Evolutionary conservation across 306 rosid genomes (phyloP).

Genomic region (Citrullus amarus): DNA sequence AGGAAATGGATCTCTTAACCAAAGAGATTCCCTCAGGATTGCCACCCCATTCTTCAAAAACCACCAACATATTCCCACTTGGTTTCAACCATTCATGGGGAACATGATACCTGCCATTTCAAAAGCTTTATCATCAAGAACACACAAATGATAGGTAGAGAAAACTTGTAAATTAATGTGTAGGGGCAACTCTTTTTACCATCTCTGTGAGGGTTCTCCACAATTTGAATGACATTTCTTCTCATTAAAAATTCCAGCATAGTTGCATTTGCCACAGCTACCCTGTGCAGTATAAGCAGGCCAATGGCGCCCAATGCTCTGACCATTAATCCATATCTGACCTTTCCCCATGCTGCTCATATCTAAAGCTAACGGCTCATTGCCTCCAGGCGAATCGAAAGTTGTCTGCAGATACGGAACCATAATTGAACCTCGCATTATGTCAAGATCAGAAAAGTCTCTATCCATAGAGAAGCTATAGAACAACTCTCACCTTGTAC

Average conservation of each 20-base stretch:
- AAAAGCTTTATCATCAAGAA: neutral
- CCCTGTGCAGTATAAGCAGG: constrained; percentile 56
- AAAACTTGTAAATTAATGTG: neutral
- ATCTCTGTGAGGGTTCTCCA: constrained; percentile 84
- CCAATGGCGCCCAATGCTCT: constrained; percentile 84
- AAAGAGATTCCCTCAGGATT: constrained; percentile 54
- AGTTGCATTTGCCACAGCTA: constrained; percentile 44
- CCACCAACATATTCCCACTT: constrained; percentile 48
- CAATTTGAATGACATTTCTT: constrained; percentile 54
- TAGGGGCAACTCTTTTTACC: constrained; percentile 31
- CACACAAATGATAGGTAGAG: neutral
- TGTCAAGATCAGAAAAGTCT: neutral
- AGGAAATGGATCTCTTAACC: constrained; percentile 46
- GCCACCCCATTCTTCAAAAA: constrained; percentile 90
- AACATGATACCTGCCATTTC: constrained; percentile 67
- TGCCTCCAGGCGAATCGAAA: constrained; percentile 53
- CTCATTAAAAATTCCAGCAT: constrained; percentile 61
- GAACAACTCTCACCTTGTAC: constrained; percentile 60
- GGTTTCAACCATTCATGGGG: constrained; percentile 76
- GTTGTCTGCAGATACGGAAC: constrained; percentile 33
- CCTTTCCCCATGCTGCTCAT: constrained; percentile 94
- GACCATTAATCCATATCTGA: constrained; percentile 76
- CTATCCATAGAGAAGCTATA: neutral
- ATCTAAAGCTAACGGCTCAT: constrained; percentile 74
- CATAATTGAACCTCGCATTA: neutral